A percentile compares a stretch with the other conserved stretches of the same genome.
These are phyloP conservation scores for Penicillium ucsense DNA, from an alignment of 495 filamentous ascomycete genomes.

Conservation along the genomic window DNA sequence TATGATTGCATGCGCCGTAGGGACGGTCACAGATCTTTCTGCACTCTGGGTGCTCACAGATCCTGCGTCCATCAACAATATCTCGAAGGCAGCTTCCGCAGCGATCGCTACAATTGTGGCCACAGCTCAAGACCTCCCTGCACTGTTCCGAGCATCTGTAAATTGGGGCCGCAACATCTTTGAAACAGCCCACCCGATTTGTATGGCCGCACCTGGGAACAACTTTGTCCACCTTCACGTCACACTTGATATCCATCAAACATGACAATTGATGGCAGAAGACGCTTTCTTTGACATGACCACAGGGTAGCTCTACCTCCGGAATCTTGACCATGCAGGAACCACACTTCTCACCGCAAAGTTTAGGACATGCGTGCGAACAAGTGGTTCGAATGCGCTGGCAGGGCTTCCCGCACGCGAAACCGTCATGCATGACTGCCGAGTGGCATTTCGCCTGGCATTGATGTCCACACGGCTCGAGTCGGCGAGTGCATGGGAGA, in stretches of 20 bases:
- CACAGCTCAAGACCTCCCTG: constrained; percentile 1
- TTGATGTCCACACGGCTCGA: constrained; percentile 8
- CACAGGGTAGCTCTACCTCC: constrained; percentile 4
- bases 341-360: constrained; percentile 5
- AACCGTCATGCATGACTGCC: constrained; percentile 3
- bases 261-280: background rate
- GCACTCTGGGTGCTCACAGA: background rate
- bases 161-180: background rate
- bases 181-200: background rate
- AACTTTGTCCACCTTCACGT: background rate
- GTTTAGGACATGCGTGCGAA: constrained; percentile 3
- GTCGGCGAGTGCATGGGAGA: constrained; percentile 6
- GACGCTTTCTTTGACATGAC: background rate
- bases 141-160: constrained; percentile 2
- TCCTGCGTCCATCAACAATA: background rate
- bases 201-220: background rate
- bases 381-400: constrained; percentile 3
- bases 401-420: constrained; percentile 7
- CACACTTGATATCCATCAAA: background rate
- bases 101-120: background rate
- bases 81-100: constrained; percentile 1
- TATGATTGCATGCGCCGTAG: constrained; percentile 2
- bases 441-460: constrained; percentile 7
- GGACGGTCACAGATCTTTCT: constrained; percentile 4
- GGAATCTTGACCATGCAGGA: background rate